Conservation (phyloP, 2,329 filamentous ascomycete genomes). For the Pseudocercospora macadamiae region DNA sequence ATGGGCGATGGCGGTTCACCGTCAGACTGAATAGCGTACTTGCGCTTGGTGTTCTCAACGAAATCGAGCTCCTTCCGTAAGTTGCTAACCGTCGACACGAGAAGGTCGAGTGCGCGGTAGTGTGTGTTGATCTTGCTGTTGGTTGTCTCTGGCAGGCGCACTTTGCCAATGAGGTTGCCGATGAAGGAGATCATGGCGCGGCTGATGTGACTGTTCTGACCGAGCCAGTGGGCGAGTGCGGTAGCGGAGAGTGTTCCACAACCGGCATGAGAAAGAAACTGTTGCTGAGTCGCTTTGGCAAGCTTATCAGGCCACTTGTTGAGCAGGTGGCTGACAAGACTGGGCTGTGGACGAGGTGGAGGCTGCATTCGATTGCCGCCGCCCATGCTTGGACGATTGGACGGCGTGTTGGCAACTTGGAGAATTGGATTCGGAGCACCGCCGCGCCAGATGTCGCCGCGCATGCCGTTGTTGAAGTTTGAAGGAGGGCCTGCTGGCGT, state of each 20-base stretch:
- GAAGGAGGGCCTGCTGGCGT: constrained; percentile 18
- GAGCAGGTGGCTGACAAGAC: constrained; percentile 63
- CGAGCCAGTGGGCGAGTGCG: constrained; percentile 67
- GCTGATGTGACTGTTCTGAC: constrained; percentile 72
- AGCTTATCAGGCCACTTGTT: constrained; percentile 52
- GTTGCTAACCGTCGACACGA: constrained; percentile 67
- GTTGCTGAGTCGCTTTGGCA: constrained; percentile 63
- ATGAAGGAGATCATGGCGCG: constrained; percentile 71
- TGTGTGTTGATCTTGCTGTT: constrained; percentile 52
- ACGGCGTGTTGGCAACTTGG: constrained; percentile 42
- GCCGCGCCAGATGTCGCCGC: constrained; percentile 47
- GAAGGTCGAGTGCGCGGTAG: constrained; percentile 62
- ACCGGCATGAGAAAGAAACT: constrained; percentile 68
- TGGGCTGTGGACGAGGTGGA: constrained; percentile 40
- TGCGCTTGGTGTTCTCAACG: constrained; percentile 65
- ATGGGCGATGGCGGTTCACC: constrained; percentile 50
- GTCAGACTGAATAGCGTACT: constrained; percentile 60
- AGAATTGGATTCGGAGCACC: constrained; percentile 54
- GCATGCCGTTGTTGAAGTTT: constrained; percentile 19
- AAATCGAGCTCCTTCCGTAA: constrained; percentile 69
- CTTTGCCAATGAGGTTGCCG: constrained; percentile 64
- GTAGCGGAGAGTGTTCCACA: constrained; percentile 61
- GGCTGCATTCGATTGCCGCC: constrained; percentile 25
- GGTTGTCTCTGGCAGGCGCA: constrained; percentile 57
- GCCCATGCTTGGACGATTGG: constrained; percentile 9